Evolutionary conservation across 2,329 filamentous ascomycete genomes (phyloP).

Genomic region (Zasmidium citrigriseum): DNA sequence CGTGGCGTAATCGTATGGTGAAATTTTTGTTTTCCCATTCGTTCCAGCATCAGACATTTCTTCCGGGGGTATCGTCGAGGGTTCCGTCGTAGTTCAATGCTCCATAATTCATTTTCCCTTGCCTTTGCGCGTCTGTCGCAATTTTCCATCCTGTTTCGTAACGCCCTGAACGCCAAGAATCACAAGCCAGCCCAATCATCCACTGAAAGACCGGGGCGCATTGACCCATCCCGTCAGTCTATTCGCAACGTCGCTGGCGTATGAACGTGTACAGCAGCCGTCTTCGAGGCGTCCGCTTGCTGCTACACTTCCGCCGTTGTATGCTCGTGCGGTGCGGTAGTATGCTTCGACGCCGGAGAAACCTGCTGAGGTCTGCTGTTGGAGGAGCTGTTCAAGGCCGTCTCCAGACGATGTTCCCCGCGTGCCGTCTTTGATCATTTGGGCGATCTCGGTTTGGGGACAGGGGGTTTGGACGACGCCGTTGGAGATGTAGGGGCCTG

Average conservation of each 20-base stretch:
- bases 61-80: not conserved
- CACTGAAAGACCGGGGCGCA: slow-evolving; percentile 8
- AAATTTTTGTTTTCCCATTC: not conserved
- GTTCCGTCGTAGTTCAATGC: not conserved
- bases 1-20: not conserved
- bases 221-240: slow-evolving; percentile 44
- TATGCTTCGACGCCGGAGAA: slow-evolving; percentile 36
- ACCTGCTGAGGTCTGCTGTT: slow-evolving; percentile 21
- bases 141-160: not conserved
- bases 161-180: not conserved
- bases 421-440: slow-evolving; percentile 48
- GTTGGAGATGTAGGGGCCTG: slow-evolving; percentile 20
- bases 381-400: slow-evolving; percentile 44
- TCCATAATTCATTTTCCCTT: not conserved
- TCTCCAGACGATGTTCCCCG: slow-evolving; percentile 44
- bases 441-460: slow-evolving; percentile 38
- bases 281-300: slow-evolving; percentile 35
- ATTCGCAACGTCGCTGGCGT: slow-evolving; percentile 55
- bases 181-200: not conserved
- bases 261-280: slow-evolving; percentile 53
- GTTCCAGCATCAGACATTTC: not conserved
- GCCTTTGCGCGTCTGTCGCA: not conserved
- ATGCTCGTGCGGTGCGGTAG: slow-evolving; percentile 52
- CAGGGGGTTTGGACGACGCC: slow-evolving; percentile 41
- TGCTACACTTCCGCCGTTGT: slow-evolving; percentile 52